Percentiles rank a stretch among this genome's conserved stretches.
phyloP scores from a whole-genome alignment of 1,139 yeast species.

The Cylindricascospora bacillispora region DNA sequence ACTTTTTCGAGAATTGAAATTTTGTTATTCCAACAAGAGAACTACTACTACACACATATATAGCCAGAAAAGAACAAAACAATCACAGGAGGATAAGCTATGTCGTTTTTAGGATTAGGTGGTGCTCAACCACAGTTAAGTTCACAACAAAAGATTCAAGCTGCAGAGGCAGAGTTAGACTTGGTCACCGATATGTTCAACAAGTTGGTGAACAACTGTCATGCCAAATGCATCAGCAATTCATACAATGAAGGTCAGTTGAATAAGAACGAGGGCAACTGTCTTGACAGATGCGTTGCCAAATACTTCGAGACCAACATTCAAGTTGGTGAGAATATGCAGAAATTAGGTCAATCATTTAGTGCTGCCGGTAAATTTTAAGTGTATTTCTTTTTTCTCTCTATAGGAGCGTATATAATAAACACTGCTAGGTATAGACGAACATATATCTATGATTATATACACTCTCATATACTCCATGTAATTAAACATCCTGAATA shows the following conservation, averaged over 20 bases:
- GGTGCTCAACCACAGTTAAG: conserved; percentile 62
- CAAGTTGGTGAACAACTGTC: conserved; percentile 72
- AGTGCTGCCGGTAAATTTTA: conserved; percentile 26
- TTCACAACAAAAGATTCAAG: conserved; percentile 63
- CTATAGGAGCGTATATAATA: no score
- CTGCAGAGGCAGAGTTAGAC: conserved; percentile 85
- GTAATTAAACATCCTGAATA: no score
- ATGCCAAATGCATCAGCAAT: conserved; percentile 66
- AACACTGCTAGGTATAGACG: neutral
- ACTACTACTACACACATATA: no score
- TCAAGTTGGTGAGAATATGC: conserved; percentile 89
- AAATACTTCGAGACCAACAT: conserved; percentile 94
- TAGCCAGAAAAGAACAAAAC: no score
- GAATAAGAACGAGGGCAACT: conserved; percentile 72
- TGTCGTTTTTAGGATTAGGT: conserved; percentile 84
- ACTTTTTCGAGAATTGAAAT: no score
- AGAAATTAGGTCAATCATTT: conserved; percentile 48
- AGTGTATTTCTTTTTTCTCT: conserved; percentile 3
- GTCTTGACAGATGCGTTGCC: conserved; percentile 95
- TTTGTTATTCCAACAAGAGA: no score
- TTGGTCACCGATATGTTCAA: conserved; percentile 97
- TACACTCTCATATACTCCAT: no score
- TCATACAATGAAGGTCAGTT: conserved; percentile 65
- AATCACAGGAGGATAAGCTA: no score
- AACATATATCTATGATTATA: conserved; percentile 1